A percentile compares a stretch with the other conserved stretches of the same genome.
phyloP scores from a whole-genome alignment of 176 grass and related monocot genomes.

The Rhynchospora breviuscula region DNA sequence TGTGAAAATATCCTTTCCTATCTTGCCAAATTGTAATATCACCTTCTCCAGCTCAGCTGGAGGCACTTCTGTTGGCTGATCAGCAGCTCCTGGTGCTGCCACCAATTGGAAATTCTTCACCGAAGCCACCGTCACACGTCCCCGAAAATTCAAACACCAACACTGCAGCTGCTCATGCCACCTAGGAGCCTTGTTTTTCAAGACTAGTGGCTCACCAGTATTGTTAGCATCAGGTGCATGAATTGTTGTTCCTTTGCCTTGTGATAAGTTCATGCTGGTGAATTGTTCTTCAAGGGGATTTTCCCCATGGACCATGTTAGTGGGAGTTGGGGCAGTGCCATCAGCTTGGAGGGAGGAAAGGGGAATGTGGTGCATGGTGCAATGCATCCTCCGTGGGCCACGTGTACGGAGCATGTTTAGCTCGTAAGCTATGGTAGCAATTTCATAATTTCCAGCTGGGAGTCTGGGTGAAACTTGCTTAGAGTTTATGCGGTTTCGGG shows the following conservation, averaged over 20 bases:
- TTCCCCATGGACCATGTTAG: slow-evolving; percentile 51
- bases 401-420: slow-evolving; percentile 87
- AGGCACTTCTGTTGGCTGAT: slow-evolving; percentile 50
- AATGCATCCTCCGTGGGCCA: slow-evolving; percentile 92
- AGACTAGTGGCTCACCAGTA: slow-evolving; percentile 37
- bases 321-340: slow-evolving; percentile 67
- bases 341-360: slow-evolving; percentile 54
- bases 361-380: slow-evolving; percentile 82
- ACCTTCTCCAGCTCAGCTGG: slow-evolving; percentile 72
- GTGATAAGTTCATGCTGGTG: slow-evolving; percentile 26
- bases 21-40: slow-evolving; percentile 93
- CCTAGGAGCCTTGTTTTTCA: slow-evolving; percentile 93
- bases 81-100: slow-evolving; percentile 35
- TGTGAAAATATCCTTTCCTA: slow-evolving; percentile 98
- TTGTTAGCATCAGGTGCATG: slow-evolving; percentile 10
- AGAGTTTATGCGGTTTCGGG: slow-evolving; percentile 56
- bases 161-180: slow-evolving; percentile 99
- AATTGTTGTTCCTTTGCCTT: slow-evolving; percentile 50
- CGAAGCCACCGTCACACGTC: slow-evolving; percentile 82
- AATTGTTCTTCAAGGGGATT: slow-evolving; percentile 51
- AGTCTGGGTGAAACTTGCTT: slow-evolving; percentile 93
- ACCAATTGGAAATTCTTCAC: slow-evolving; percentile 99
- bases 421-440: slow-evolving; percentile 74
- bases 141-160: slow-evolving; percentile 99
- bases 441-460: slow-evolving; percentile 80